phyloP scores from a whole-genome alignment of 1,284 basidiomycete genomes.

The Sporisorium exsertum region DNA sequence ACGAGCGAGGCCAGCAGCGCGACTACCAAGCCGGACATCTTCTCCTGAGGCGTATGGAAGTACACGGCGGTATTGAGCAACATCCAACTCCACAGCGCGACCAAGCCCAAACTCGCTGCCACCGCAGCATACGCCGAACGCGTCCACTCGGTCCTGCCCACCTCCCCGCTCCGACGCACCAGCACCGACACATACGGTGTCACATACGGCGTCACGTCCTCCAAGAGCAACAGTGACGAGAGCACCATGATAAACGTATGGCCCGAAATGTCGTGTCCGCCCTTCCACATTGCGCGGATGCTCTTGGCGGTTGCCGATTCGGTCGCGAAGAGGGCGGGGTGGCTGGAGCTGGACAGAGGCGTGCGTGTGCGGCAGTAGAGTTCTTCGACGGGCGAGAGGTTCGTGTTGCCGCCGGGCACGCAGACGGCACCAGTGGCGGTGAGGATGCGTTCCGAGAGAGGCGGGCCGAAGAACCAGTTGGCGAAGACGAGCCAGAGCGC shows the following conservation, averaged over 20 bases:
- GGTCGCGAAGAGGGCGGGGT: slow-evolving; percentile 36
- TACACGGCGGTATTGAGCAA: slow-evolving; percentile 84
- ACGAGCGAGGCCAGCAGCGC: slow-evolving; percentile 56
- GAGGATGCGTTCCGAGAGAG: slow-evolving; percentile 81
- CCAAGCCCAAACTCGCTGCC: slow-evolving; percentile 71
- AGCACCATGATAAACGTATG: slow-evolving; percentile 92
- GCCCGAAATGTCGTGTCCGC: slow-evolving; percentile 92
- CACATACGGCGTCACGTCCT: slow-evolving; percentile 76
- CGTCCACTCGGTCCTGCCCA: slow-evolving; percentile 9
- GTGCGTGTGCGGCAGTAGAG: slow-evolving; percentile 54
- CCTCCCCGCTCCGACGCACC: background rate
- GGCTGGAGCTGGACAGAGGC: slow-evolving; percentile 28
- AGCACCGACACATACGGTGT: slow-evolving; percentile 67
- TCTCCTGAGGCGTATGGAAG: slow-evolving; percentile 90
- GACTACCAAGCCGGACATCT: slow-evolving; percentile 78
- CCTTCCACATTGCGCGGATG: slow-evolving; percentile 72
- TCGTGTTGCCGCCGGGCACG: slow-evolving; percentile 69
- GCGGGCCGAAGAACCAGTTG: slow-evolving; percentile 91
- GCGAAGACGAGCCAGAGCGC: slow-evolving; percentile 70
- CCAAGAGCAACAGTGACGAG: slow-evolving; percentile 81
- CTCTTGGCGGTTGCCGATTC: slow-evolving; percentile 4
- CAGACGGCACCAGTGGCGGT: slow-evolving; percentile 85
- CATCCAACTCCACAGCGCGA: slow-evolving; percentile 81
- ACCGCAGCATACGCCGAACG: slow-evolving; percentile 32
- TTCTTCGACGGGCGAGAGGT: slow-evolving; percentile 29